These are phyloP conservation scores for Penicillium coffeae DNA, from an alignment of 495 filamentous ascomycete species.

Conservation along the genomic window DNA sequence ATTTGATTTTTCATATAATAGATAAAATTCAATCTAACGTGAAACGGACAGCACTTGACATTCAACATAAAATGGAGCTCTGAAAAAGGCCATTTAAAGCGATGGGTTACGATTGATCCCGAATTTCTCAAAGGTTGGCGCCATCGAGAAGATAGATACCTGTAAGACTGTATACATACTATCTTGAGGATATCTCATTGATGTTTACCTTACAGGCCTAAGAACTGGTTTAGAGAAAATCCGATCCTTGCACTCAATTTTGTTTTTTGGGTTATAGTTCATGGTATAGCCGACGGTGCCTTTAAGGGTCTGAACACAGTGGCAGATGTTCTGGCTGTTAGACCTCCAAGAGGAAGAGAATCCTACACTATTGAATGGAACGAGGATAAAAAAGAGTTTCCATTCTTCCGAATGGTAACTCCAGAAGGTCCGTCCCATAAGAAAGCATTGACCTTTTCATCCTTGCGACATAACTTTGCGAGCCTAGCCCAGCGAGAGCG, in stretches of 20 bases:
- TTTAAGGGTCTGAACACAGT: conserved; percentile 18
- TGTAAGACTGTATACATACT: conserved; percentile 10
- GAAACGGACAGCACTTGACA: conserved; percentile 11
- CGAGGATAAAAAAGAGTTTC: background rate
- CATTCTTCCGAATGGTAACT: conserved; percentile 1
- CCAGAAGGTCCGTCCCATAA: background rate
- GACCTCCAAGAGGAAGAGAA: conserved; percentile 17
- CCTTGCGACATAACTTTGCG: conserved; percentile 13
- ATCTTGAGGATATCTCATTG: background rate
- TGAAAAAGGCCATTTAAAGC: conserved; percentile 5
- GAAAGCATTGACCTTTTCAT: conserved; percentile 2
- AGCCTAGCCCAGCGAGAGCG: conserved; percentile 15
- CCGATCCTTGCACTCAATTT: conserved; percentile 17
- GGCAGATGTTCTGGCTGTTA: conserved; percentile 12
- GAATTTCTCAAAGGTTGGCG: conserved; percentile 20
- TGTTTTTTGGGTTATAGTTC: conserved; percentile 18
- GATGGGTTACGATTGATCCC: conserved; percentile 19
- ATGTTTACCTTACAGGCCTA: conserved; percentile 7
- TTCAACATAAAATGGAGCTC: conserved; percentile 17
- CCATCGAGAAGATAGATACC: conserved; percentile 7
- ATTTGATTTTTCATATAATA: background rate
- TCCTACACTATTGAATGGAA: conserved; percentile 11
- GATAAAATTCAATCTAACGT: background rate
- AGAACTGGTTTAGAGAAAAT: conserved; percentile 19
- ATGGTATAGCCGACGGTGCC: conserved; percentile 16